Evolutionary conservation across 2,329 filamentous ascomycete genomes (phyloP).

Genomic region (Colletotrichum kahawae): DNA sequence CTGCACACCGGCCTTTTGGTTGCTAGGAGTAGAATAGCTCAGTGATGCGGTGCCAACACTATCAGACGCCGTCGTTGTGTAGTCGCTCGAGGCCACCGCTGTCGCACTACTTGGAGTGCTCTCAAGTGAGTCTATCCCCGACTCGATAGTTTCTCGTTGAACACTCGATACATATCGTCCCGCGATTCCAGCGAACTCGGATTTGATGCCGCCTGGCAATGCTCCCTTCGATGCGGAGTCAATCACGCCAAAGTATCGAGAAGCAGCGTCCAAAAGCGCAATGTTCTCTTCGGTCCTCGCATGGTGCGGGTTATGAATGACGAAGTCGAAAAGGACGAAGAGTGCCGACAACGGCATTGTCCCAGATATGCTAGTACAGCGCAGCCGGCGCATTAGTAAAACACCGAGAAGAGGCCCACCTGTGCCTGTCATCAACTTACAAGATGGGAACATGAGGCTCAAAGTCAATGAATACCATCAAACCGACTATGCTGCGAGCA

Average conservation of each 20-base stretch:
- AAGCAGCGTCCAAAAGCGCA: background rate
- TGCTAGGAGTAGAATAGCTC: background rate
- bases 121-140: background rate
- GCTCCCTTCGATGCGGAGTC: background rate
- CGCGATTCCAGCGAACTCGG: background rate
- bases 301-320: rapidly evolving
- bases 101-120: background rate
- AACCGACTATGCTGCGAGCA: no score
- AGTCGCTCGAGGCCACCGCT: background rate
- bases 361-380: background rate
- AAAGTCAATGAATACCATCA: no score
- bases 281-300: background rate
- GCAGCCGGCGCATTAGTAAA: background rate
- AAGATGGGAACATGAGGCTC: background rate
- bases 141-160: background rate
- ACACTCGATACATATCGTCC: background rate
- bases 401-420: background rate
- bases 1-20: background rate
- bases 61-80: background rate
- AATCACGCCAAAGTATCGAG: background rate
- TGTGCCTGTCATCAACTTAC: background rate
- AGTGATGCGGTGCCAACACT: background rate
- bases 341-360: background rate
- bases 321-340: background rate
- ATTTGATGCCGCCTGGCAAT: background rate